These are phyloP conservation scores for Auricularia sp. DNA, from an alignment of 768 basidiomycete species.

Conservation along the genomic window DNA sequence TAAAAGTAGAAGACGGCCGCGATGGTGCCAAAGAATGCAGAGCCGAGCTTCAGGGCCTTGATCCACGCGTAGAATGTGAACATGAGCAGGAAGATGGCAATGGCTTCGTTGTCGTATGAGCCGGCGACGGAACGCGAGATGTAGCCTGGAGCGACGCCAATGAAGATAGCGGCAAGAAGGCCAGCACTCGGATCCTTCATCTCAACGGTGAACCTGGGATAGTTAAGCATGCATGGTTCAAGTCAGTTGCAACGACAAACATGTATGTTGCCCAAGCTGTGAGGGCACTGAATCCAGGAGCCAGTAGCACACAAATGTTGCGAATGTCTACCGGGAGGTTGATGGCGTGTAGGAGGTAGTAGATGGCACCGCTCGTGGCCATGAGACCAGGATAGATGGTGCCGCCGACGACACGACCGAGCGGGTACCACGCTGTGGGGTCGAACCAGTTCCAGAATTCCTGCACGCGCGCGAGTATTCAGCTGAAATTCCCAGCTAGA, in stretches of 20 bases:
- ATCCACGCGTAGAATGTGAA: conserved; percentile 98
- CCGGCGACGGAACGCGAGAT: conserved; percentile 98
- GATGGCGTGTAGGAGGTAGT: conserved; percentile 76
- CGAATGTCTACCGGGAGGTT: conserved; percentile 96
- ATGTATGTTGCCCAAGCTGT: conserved; percentile 97
- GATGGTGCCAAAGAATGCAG: conserved; percentile 80
- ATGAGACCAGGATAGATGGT: conserved; percentile 98
- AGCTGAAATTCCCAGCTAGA: neutral
- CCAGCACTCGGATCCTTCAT: conserved; percentile 94
- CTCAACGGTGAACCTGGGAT: conserved; percentile 82
- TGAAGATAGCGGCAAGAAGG: conserved; percentile 94
- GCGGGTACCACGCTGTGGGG: conserved; percentile 98
- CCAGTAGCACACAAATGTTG: conserved; percentile 92
- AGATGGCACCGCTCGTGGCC: conserved; percentile 97
- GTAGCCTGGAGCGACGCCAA: conserved; percentile 95
- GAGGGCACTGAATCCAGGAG: conserved; percentile 92
- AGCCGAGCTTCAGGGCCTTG: conserved; percentile 88
- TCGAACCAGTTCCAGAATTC: conserved; percentile 99
- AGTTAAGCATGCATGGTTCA: neutral
- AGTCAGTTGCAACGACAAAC: conserved; percentile 33
- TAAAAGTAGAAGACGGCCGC: conserved; percentile 98
- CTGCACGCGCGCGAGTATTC: conserved; percentile 32
- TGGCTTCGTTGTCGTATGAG: conserved; percentile 99
- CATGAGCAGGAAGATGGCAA: conserved; percentile 99
- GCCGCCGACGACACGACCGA: conserved; percentile 95